phyloP scores from a whole-genome alignment of 306 rosid species.

The Fragaria vesca region DNA sequence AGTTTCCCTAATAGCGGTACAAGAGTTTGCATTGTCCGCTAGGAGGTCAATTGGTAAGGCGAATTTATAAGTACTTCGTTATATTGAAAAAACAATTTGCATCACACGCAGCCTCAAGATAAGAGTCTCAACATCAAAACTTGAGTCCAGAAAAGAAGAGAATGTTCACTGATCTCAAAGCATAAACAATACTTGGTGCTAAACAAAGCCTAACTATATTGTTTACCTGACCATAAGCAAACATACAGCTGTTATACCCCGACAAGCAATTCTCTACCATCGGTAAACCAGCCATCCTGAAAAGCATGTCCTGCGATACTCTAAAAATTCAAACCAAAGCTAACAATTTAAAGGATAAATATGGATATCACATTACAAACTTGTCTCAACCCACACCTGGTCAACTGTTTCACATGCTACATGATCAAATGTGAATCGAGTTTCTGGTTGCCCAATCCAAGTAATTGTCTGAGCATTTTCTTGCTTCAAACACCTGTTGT shows the following conservation, averaged over 20 bases:
- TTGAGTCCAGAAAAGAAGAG: not conserved
- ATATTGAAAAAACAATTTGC: not conserved
- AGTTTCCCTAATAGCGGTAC: not conserved
- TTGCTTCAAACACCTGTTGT: conserved; percentile 86
- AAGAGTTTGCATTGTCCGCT: not conserved
- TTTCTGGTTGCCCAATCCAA: conserved; percentile 91
- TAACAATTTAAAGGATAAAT: conserved; percentile 10
- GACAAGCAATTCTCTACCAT: conserved; percentile 98
- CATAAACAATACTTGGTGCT: not conserved
- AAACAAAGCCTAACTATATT: conserved; percentile 16
- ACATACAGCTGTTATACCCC: conserved; percentile 96
- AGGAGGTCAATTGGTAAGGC: not conserved
- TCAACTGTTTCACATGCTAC: conserved; percentile 96
- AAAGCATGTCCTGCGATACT: conserved; percentile 73
- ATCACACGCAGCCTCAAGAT: not conserved
- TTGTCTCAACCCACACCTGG: conserved; percentile 54
- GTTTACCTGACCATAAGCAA: conserved; percentile 95
- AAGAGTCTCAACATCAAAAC: not conserved
- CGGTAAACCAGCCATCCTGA: conserved; percentile 92
- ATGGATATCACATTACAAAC: not conserved
- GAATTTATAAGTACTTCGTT: not conserved
- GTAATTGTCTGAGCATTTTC: conserved; percentile 67
- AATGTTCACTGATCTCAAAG: not conserved
- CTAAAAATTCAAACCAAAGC: conserved; percentile 17
- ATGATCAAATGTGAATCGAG: conserved; percentile 87